Conservation (phyloP, 148 eudicot genomes). For the Beta vulgaris region DNA sequence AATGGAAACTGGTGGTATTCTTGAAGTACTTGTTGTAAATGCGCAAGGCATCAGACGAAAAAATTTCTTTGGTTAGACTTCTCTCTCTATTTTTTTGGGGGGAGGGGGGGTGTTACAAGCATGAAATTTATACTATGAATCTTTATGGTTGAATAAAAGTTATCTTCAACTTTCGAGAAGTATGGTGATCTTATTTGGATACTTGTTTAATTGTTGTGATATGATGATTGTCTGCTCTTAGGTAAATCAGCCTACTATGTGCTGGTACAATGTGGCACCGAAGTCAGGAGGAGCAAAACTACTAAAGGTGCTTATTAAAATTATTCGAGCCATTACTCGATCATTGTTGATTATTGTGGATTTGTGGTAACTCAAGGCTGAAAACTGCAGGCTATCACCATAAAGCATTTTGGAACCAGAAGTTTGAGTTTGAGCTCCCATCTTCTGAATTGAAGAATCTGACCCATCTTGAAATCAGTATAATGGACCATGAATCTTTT, state of each 20-base stretch:
- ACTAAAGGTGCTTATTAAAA: slow-evolving; percentile 42
- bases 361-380: background rate
- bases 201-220: background rate
- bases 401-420: slow-evolving; percentile 74
- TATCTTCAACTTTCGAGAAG: background rate
- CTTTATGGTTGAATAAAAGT: background rate
- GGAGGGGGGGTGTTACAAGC: too few species aligned
- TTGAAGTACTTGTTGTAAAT: slow-evolving; percentile 69
- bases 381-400: slow-evolving; percentile 44
- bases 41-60: slow-evolving; percentile 59
- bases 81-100: background rate
- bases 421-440: slow-evolving; percentile 50
- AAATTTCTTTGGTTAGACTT: slow-evolving; percentile 50
- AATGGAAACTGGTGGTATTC: slow-evolving; percentile 64
- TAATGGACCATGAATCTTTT: slow-evolving; percentile 55
- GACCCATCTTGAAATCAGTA: slow-evolving; percentile 53
- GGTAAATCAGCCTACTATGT: slow-evolving; percentile 66
- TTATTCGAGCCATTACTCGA: background rate
- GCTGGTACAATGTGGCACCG: slow-evolving; percentile 58
- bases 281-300: slow-evolving; percentile 52
- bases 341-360: background rate
- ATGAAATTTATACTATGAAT: background rate
- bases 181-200: background rate
- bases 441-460: slow-evolving; percentile 36
- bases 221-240: slow-evolving; percentile 22